Evolutionary conservation across 2,329 filamentous ascomycete species (phyloP).

Genomic region (Aschersonia sp.): DNA sequence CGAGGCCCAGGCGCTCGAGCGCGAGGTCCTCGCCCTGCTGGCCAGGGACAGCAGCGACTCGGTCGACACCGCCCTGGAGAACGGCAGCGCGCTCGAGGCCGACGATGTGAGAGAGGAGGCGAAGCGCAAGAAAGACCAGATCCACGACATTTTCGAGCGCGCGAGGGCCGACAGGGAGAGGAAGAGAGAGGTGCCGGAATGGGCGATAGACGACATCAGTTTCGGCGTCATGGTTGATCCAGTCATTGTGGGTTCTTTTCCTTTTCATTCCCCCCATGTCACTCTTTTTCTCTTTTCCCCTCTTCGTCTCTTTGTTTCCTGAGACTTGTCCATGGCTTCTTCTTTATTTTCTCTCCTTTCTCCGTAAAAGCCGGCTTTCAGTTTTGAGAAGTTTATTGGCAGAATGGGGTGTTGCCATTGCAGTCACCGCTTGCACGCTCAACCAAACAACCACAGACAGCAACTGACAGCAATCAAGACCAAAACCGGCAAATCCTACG

Average conservation of each 20-base stretch:
- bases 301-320: background rate
- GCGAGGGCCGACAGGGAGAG: slow-evolving; percentile 28
- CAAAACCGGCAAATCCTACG: slow-evolving; percentile 80
- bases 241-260: slow-evolving; percentile 30
- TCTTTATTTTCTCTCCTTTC: background rate
- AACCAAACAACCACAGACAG: no score
- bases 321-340: background rate
- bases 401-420: no score
- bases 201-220: slow-evolving; percentile 61
- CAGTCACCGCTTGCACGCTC: no score
- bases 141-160: slow-evolving; percentile 36
- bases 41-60: slow-evolving; percentile 28
- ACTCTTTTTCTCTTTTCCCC: no score
- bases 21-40: slow-evolving; percentile 40
- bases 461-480: slow-evolving; percentile 29
- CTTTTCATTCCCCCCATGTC: background rate
- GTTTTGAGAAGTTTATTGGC: no score
- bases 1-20: slow-evolving; percentile 42
- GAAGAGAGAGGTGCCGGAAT: slow-evolving; percentile 54
- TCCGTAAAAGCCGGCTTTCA: no score
- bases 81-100: slow-evolving; percentile 27
- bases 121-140: slow-evolving; percentile 25
- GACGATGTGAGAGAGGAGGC: slow-evolving; percentile 32
- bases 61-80: slow-evolving; percentile 20
- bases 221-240: slow-evolving; percentile 64